These are phyloP conservation scores for Chytriomyces hyalinus DNA, from an alignment of 192 early-diverging fungal genomes.

Conservation along the genomic window DNA sequence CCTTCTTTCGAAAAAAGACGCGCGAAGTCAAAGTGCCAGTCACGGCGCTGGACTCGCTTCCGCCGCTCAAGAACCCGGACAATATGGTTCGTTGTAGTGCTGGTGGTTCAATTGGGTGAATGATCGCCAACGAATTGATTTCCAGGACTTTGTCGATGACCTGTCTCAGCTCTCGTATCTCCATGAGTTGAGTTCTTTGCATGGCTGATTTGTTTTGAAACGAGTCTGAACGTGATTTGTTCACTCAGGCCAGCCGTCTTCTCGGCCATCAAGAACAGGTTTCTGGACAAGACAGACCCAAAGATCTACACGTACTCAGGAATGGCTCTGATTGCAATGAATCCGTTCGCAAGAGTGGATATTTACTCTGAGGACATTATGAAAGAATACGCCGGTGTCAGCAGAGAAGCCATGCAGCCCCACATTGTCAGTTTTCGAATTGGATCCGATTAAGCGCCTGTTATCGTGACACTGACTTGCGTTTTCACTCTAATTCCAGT, in stretches of 20 bases:
- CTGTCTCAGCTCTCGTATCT: constrained; percentile 33
- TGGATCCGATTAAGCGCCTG: too few species aligned
- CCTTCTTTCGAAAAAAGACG: constrained; percentile 48
- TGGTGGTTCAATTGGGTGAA: neutral
- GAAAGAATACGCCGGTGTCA: constrained; percentile 76
- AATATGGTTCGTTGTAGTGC: constrained; percentile 57
- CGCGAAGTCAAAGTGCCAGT: constrained; percentile 69
- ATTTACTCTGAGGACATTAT: constrained; percentile 85
- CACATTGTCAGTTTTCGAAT: constrained; percentile 62
- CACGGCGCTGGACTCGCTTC: constrained; percentile 70
- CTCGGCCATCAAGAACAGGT: constrained; percentile 21
- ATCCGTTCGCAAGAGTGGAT: constrained; percentile 81
- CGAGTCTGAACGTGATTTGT: neutral
- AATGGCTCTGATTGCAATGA: constrained; percentile 89
- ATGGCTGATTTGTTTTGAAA: too few species aligned
- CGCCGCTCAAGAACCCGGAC: constrained; percentile 93
- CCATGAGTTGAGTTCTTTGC: constrained; percentile 23
- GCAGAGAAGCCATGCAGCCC: constrained; percentile 83
- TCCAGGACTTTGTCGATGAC: constrained; percentile 30
- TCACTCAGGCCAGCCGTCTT: constrained; percentile 30
- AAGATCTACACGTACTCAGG: constrained; percentile 93
- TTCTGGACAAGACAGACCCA: neutral
- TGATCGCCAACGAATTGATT: neutral
- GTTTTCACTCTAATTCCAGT: constrained; percentile 37
- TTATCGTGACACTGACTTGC: too few species aligned